Conservation (phyloP, 306 rosid species). For the Quercus robur region DNA sequence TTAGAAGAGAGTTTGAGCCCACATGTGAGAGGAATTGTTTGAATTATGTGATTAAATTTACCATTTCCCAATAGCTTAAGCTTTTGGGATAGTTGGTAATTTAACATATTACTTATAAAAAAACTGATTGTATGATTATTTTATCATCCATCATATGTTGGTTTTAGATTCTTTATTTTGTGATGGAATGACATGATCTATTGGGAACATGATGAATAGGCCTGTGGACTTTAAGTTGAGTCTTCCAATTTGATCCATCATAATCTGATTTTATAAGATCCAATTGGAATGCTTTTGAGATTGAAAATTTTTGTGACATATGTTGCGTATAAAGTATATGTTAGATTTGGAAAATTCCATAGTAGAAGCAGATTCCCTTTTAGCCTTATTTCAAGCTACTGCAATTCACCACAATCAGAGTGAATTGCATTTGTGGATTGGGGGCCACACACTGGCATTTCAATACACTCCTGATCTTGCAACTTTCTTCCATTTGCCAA, state of each 20-base stretch:
- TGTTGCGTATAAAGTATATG: not conserved
- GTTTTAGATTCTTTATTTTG: not conserved
- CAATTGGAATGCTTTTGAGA: too few relatives aligned
- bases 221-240: not conserved
- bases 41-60: too few relatives aligned
- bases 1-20: too few relatives aligned
- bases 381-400: not conserved
- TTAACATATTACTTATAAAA: too few relatives aligned
- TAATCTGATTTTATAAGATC: too few relatives aligned
- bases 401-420: not conserved
- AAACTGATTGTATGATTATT: not conserved
- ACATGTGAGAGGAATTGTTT: too few relatives aligned
- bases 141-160: not conserved
- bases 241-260: not conserved
- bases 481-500: not conserved
- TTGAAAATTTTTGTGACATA: not conserved
- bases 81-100: too few relatives aligned
- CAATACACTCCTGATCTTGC: not conserved
- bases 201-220: not conserved
- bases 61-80: too few relatives aligned
- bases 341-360: not conserved
- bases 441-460: not conserved
- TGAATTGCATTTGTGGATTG: not conserved
- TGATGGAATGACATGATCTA: not conserved
- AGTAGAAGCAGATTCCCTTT: not conserved